Percentiles rank a stretch among this genome's conserved stretches.
These are phyloP conservation scores for Crotalaria pallida DNA, from an alignment of 306 rosid species.

Conservation along the genomic window DNA sequence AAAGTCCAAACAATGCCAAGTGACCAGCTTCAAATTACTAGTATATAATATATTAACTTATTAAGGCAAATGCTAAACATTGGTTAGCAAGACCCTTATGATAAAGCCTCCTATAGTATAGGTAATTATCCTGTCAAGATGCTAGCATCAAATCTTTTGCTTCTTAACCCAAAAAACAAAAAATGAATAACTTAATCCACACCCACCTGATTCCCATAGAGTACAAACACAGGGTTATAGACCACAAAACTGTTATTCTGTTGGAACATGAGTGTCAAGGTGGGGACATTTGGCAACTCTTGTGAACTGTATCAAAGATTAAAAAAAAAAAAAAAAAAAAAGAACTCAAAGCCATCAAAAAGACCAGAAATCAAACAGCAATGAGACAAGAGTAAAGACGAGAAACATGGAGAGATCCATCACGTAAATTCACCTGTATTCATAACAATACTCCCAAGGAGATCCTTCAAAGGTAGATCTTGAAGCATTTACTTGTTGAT, in stretches of 20 bases:
- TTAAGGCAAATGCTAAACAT: too few species aligned
- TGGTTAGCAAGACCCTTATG: background rate
- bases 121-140: background rate
- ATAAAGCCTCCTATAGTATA: background rate
- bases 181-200: constrained; percentile 11
- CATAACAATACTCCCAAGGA: constrained; percentile 88
- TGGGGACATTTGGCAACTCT: constrained; percentile 61
- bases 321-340: background rate
- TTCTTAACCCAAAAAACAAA: background rate
- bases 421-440: constrained; percentile 46
- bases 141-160: background rate
- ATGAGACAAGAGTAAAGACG: background rate
- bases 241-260: constrained; percentile 79
- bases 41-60: too few species aligned
- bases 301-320: constrained; percentile 42
- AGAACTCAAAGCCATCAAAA: background rate
- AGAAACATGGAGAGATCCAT: background rate
- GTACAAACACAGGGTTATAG: constrained; percentile 48
- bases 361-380: background rate
- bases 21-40: background rate
- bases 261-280: constrained; percentile 57
- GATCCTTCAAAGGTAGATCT: constrained; percentile 47
- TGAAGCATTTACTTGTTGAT: constrained; percentile 60
- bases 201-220: constrained; percentile 52
- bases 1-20: background rate